These are phyloP conservation scores for Craspedostauros australis DNA, from an alignment of 108 stramenopile species.

Conservation along the genomic window DNA sequence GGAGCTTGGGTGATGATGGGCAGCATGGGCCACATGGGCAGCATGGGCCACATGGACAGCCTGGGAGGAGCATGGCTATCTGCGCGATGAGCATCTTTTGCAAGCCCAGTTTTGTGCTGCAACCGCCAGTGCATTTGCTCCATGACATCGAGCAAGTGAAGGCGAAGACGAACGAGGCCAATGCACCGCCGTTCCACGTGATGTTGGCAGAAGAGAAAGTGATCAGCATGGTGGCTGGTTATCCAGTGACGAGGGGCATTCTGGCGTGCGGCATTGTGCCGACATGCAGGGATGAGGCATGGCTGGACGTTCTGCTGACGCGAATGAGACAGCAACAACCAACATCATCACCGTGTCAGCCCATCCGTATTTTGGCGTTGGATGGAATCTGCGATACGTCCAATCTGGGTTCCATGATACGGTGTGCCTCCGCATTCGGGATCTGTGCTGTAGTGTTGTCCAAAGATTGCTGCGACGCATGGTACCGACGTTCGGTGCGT, in stretches of 20 bases:
- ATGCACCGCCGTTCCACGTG: slow-evolving; percentile 42
- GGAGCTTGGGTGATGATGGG: neutral
- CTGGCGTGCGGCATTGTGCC: slow-evolving; percentile 68
- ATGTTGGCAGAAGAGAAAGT: slow-evolving; percentile 45
- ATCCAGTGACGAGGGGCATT: slow-evolving; percentile 57
- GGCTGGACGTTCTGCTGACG: slow-evolving; percentile 37
- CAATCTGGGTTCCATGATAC: slow-evolving; percentile 73
- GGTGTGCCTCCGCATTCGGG: slow-evolving; percentile 63
- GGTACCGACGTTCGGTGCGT: slow-evolving; percentile 68
- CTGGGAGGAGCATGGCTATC: too few relatives aligned
- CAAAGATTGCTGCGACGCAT: slow-evolving; percentile 67
- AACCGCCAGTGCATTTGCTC: slow-evolving; percentile 24
- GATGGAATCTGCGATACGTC: slow-evolving; percentile 73
- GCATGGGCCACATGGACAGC: too few relatives aligned
- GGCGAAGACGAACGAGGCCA: neutral
- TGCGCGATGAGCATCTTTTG: slow-evolving; percentile 46
- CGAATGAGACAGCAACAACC: neutral
- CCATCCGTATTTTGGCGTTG: slow-evolving; percentile 47
- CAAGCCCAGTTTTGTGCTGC: slow-evolving; percentile 55
- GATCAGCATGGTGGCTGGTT: slow-evolving; percentile 53
- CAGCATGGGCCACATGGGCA: too few relatives aligned
- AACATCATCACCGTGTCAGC: neutral
- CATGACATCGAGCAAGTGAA: slow-evolving; percentile 4
- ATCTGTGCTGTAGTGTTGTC: slow-evolving; percentile 63
- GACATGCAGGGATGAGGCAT: slow-evolving; percentile 26